Evolutionary conservation across 179 eudicot genomes (phyloP), one percentile per base, ranked within the genome.

Genomic region (Pouteria campechiana): DNA sequence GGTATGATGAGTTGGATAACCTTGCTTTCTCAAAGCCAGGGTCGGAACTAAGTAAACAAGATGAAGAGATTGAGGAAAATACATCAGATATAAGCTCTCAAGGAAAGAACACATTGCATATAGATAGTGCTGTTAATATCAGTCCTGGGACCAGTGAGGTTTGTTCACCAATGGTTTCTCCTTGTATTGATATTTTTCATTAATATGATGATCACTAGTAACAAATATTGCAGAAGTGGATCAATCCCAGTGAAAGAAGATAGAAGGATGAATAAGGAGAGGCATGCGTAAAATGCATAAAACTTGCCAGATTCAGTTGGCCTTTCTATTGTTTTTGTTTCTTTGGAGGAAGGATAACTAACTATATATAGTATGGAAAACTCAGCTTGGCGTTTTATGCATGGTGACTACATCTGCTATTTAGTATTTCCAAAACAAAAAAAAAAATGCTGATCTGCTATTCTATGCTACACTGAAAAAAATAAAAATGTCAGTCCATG

Each of bases 71-170:
- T n/a, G 65, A 57, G 28, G 78, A 62, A 48, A 53, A 23, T 36
- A 44, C 24, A 28, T n/a, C n/a, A n/a, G n/a, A n/a, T n/a, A n/a
- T n/a, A n/a, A 53, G 56, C 44, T 32, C 57, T 1, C 50, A 16
- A 10, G 65, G 28, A 40, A 61, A 70, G 45, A 87, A 65, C 27
- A 69, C 40, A 70, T 43, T 76, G 50, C 63, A 76, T 52, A 76
- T 87, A 29, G 57, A 72, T 46, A 74, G 90, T 67, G 69, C 63
- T 31, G 57, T 87, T 63, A 68, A 64, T 32, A 74, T 86, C 20
- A 83, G 90, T 50, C 96, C 96, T 10, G 96, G 94, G 45, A 65
- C 94, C 41, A 67, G 86, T 44, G 96, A 87, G 94, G 96, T 86
- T 79, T 29, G 60, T 19, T 32, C 6, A 11, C 25, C n/a, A n/a